phyloP scores from a whole-genome alignment of 352 stramenopile species.

The Globisporangium emineosum region DNA sequence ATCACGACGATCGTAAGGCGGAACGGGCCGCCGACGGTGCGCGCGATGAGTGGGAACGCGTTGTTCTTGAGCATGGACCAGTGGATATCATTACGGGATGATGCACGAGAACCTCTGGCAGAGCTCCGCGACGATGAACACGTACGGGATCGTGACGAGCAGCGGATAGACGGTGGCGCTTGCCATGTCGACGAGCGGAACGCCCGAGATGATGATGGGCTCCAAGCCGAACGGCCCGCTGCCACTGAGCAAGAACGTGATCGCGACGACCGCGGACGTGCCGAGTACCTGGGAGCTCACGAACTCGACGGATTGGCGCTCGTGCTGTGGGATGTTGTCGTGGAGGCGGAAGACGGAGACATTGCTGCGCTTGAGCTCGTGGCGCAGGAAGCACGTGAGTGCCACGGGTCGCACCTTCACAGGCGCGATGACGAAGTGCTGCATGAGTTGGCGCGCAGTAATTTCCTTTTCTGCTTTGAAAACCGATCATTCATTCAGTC shows the following conservation, averaged over 20 bases:
- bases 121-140: slow-evolving; percentile 67
- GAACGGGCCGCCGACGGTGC: slow-evolving; percentile 69
- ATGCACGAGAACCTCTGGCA: slow-evolving; percentile 83
- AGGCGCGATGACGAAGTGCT: too few species aligned
- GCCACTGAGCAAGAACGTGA: slow-evolving; percentile 50
- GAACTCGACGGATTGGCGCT: slow-evolving; percentile 16
- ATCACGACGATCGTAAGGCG: slow-evolving; percentile 75
- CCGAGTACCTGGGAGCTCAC: slow-evolving; percentile 23
- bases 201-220: slow-evolving; percentile 42
- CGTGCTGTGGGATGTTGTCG: too few species aligned
- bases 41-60: slow-evolving; percentile 66
- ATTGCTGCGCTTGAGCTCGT: too few species aligned
- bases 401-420: too few species aligned
- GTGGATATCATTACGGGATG: slow-evolving; percentile 39
- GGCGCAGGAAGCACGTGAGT: too few species aligned
- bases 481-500: too few species aligned
- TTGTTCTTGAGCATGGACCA: slow-evolving; percentile 65
- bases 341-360: too few species aligned
- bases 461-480: too few species aligned
- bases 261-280: slow-evolving; percentile 35
- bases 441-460: too few species aligned
- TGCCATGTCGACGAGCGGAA: slow-evolving; percentile 71
- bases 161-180: slow-evolving; percentile 63
- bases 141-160: slow-evolving; percentile 66
- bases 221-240: slow-evolving; percentile 53